Evolutionary conservation across 2,329 filamentous ascomycete species (phyloP).

Genomic region (Xylariales sp.): DNA sequence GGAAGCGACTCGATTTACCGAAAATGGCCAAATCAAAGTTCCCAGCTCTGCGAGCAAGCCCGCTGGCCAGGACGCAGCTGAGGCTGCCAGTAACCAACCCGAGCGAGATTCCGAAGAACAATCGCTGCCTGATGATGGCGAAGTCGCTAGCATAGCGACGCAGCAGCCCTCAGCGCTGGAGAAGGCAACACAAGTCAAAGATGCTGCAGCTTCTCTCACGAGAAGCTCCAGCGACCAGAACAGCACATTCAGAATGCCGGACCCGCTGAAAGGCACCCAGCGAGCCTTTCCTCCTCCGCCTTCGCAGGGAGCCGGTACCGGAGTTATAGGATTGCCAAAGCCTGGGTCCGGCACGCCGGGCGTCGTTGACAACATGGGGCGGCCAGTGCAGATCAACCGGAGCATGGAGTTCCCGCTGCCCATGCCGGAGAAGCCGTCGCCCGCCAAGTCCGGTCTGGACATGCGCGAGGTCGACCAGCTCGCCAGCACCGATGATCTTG

Average conservation of each 20-base stretch:
- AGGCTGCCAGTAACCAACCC: too few relatives aligned
- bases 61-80: too few relatives aligned
- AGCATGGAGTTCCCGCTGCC: constrained; percentile 26
- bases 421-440: constrained; percentile 12
- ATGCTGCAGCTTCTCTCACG: too few relatives aligned
- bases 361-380: constrained; percentile 23
- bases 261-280: neutral
- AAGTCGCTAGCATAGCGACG: constrained; percentile 1
- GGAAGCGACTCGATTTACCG: too few relatives aligned
- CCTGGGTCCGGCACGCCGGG: neutral
- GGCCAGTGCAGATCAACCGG: constrained; percentile 22
- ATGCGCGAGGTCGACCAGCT: constrained; percentile 19
- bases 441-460: constrained; percentile 8
- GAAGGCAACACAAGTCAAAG: too few relatives aligned
- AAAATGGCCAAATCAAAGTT: too few relatives aligned
- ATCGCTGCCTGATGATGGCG: neutral
- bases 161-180: constrained; percentile 1
- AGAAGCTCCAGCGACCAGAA: neutral
- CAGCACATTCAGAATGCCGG: neutral
- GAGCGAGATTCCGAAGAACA: too few relatives aligned
- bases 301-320: too few relatives aligned
- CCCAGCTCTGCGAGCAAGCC: too few relatives aligned
- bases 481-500: constrained; percentile 16
- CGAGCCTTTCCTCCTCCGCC: too few relatives aligned
- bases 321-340: too few relatives aligned